A percentile compares a stretch with the other conserved stretches of the same genome.
Evolutionary conservation across 2,329 filamentous ascomycete species (phyloP).

Genomic region (Verruconis gallopava): DNA sequence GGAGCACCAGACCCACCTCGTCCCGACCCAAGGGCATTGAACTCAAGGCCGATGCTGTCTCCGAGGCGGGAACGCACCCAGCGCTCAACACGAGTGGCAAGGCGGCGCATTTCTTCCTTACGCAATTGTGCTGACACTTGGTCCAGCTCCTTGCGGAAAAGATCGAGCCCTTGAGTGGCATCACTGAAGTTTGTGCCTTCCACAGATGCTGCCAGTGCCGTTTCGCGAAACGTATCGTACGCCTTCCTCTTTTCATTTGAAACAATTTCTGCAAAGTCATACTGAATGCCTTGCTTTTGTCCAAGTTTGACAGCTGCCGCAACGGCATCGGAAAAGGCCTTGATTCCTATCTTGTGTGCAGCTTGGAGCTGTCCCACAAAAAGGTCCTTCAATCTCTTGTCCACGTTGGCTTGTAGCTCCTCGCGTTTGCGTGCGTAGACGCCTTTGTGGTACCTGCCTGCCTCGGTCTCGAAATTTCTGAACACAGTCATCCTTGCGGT

Average conservation of each 20-base stretch:
- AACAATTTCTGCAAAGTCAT: constrained; percentile 95
- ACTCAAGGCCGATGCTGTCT: constrained; percentile 82
- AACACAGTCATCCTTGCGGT: constrained; percentile 59
- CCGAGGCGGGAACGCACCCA: constrained; percentile 83
- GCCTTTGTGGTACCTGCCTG: constrained; percentile 90
- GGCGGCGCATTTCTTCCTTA: constrained; percentile 88
- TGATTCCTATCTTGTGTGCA: constrained; percentile 77
- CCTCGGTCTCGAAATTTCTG: constrained; percentile 77
- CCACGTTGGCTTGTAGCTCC: constrained; percentile 78
- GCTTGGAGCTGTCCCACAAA: constrained; percentile 81
- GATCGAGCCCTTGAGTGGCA: constrained; percentile 62
- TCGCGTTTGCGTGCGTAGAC: constrained; percentile 77
- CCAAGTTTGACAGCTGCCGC: constrained; percentile 76
- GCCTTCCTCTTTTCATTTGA: constrained; percentile 66
- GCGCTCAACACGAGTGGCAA: constrained; percentile 81
- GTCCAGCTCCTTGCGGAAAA: constrained; percentile 85
- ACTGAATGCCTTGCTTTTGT: constrained; percentile 72
- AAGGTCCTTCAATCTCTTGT: constrained; percentile 73
- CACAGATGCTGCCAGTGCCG: constrained; percentile 62
- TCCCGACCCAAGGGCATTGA: constrained; percentile 89
- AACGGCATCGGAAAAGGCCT: constrained; percentile 77
- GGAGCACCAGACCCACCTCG: constrained; percentile 71
- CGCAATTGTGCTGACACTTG: constrained; percentile 73
- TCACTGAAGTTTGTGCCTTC: constrained; percentile 77
- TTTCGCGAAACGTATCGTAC: constrained; percentile 59